Conservation (phyloP, 2,329 filamentous ascomycete species). For the Fusarium circinatum region DNA sequence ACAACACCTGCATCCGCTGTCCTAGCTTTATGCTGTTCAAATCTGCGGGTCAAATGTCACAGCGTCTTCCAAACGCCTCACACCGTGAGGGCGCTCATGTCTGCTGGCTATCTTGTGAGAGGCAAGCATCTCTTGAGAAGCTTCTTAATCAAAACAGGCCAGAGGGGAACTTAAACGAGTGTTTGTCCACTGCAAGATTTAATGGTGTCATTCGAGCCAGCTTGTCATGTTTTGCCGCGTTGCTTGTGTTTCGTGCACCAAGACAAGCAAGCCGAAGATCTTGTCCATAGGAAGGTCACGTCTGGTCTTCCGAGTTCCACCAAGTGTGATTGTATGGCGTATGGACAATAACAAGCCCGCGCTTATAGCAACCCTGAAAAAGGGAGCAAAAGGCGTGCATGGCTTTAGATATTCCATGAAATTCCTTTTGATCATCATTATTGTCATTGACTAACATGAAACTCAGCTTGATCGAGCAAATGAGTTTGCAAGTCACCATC, state of each 20-base stretch:
- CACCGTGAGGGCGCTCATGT: background rate
- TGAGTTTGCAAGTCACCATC: background rate
- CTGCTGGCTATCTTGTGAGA: background rate
- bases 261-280: conserved; percentile 22
- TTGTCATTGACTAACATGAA: conserved; percentile 14
- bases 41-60: background rate
- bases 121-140: conserved; percentile 14
- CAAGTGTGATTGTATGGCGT: conserved; percentile 22
- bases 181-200: conserved; percentile 26
- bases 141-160: background rate
- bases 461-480: background rate
- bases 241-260: conserved; percentile 24
- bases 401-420: background rate
- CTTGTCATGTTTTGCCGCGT: conserved; percentile 19
- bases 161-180: conserved; percentile 18
- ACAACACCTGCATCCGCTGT: background rate
- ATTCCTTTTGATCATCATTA: background rate
- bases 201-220: conserved; percentile 19
- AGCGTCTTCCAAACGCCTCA: background rate
- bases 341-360: conserved; percentile 11
- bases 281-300: conserved; percentile 10
- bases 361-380: conserved; percentile 17
- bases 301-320: conserved; percentile 30
- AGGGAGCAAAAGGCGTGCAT: conserved; percentile 17
- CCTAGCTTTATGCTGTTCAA: background rate